Evolutionary conservation across 805 yeast genomes (phyloP), one percentile per base, ranked within the genome.

Genomic region (Wickerhamomyces sydowiorum): DNA sequence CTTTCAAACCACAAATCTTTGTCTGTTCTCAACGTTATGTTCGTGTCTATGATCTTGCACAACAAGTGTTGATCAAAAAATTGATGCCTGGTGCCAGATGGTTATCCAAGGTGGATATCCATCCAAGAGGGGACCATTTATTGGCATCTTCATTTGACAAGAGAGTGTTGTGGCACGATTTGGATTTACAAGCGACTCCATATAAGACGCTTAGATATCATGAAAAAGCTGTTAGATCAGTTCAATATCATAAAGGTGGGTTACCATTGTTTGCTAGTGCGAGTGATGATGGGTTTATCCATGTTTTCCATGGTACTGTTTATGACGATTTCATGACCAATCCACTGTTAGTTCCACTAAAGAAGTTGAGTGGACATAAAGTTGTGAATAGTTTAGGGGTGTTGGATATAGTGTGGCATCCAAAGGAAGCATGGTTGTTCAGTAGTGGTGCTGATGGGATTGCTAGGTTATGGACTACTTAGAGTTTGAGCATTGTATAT

Each of bases 371-470:
- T 35, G 99, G 98, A 10, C 99, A 93, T 66, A 81, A 83, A 61
- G 75, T 88, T 37, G 69, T 79, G 18, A 77, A 78, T 53, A 82
- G 85, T 57, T 68, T 93, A 43, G 99, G 99, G 59, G 95, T 93
- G 14, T 72, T 93, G 58, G 84, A 81, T 58, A 76, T 85, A 38
- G 77, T 78, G 38, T 93, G 99, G 99, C 99, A 93, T 72, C 98
- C 98, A 50, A 80, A 82, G 55, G 98, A 93, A 67, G 96, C 99
- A 1, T 93, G 99, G 99, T 72, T 93, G 59, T 89, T 93, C 63
- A 82, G 93, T 60, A 87, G 96, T 10, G 99, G 98, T 55, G 98
- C 98, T 19, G 99, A 93, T 65, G 88, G 95, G 46, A 80, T 88
- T 33, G 98, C 97, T 6, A 80, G 96, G 58, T 69, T 93, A 57